Evolutionary conservation across 73 alveolate species (phyloP).

Genomic region (Paraurostyla sp.): DNA sequence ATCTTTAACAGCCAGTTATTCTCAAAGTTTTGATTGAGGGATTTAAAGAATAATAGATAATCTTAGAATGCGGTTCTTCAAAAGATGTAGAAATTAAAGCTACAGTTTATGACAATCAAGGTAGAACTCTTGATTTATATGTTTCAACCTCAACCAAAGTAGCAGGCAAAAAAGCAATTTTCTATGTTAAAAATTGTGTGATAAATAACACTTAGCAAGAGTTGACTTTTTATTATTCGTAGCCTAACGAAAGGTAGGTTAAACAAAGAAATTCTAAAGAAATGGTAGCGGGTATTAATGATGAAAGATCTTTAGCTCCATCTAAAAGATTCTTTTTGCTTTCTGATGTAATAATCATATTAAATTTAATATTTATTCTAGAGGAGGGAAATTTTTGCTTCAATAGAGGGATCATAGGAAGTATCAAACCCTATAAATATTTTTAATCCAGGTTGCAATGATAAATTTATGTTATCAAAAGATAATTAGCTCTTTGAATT

Average conservation of each 20-base stretch:
- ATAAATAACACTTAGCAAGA: constrained; percentile 42
- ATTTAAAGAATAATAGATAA: not conserved
- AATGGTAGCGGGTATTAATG: constrained; percentile 23
- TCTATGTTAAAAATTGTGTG: constrained; percentile 42
- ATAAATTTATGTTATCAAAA: constrained; percentile 29
- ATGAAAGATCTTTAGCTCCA: not conserved
- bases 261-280: constrained; percentile 36
- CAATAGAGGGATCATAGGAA: constrained; percentile 32
- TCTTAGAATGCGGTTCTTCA: not conserved
- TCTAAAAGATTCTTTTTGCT: not conserved
- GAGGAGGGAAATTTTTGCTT: constrained; percentile 40
- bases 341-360: constrained; percentile 21
- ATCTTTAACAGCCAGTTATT: constrained; percentile 18
- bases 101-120: constrained; percentile 14
- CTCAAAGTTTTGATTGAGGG: constrained; percentile 24
- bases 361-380: not conserved
- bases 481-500: constrained; percentile 30
- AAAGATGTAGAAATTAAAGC: constrained; percentile 24
- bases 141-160: not conserved
- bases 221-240: constrained; percentile 26
- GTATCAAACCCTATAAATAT: constrained; percentile 55
- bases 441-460: constrained; percentile 57
- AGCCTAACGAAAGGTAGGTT: constrained; percentile 35
- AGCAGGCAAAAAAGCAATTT: constrained; percentile 54
- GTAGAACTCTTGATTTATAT: constrained; percentile 29